These are phyloP conservation scores for Haematococcus sp. DNA, from an alignment of 139 green algal genomes.

Conservation along the genomic window DNA sequence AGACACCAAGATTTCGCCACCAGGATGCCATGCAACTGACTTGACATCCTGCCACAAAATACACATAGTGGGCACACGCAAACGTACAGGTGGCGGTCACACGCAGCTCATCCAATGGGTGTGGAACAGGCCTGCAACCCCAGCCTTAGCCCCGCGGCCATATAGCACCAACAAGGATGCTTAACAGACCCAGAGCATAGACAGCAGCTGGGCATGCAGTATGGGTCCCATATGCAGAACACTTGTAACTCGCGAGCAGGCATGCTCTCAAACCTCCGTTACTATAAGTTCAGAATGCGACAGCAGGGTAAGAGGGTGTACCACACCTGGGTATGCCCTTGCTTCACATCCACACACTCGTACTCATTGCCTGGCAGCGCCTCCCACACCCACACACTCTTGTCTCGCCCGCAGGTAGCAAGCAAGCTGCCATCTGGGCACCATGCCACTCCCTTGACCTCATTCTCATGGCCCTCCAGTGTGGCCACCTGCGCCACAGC, in stretches of 20 bases:
- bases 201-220: neutral
- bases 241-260: neutral
- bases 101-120: neutral
- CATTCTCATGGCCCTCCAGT: conserved; percentile 93
- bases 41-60: conserved; percentile 93
- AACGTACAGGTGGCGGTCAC: neutral
- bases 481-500: conserved; percentile 68
- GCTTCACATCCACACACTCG: conserved; percentile 94
- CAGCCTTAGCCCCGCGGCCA: neutral
- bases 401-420: conserved; percentile 93
- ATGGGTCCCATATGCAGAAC: too few relatives aligned
- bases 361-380: conserved; percentile 77
- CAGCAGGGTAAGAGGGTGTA: neutral
- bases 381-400: conserved; percentile 95
- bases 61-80: conserved; percentile 2
- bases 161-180: too few relatives aligned
- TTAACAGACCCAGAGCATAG: too few relatives aligned
- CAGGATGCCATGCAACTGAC: conserved; percentile 87
- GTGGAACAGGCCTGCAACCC: neutral
- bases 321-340: conserved; percentile 82
- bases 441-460: conserved; percentile 95
- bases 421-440: conserved; percentile 72
- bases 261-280: neutral
- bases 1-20: conserved; percentile 77
- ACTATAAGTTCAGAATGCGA: neutral